Percentiles rank a stretch among this genome's conserved stretches.
Conservation (phyloP, 2,329 filamentous ascomycete genomes). For the Karstenula rhodostoma region DNA sequence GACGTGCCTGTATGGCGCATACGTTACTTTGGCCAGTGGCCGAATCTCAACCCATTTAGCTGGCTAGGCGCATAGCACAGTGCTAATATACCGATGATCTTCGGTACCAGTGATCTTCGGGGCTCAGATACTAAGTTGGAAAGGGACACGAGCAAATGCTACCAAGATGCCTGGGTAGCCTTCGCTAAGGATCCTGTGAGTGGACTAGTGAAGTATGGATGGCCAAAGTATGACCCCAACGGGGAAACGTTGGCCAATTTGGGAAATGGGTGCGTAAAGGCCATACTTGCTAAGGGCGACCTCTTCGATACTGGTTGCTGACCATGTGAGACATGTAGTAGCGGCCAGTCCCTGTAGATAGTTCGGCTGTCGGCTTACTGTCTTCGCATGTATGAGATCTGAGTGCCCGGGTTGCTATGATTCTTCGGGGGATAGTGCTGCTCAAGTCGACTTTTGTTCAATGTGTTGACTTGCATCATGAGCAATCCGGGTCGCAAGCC, state of each 20-base stretch:
- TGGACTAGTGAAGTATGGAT: slow-evolving; percentile 21
- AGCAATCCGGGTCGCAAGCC: too few species aligned
- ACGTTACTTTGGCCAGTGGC: slow-evolving; percentile 30
- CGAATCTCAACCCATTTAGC: slow-evolving; percentile 28
- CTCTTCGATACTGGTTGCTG: slow-evolving; percentile 27
- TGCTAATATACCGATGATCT: slow-evolving; percentile 35
- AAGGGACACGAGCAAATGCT: slow-evolving; percentile 36
- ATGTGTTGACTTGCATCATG: too few species aligned
- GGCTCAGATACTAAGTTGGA: slow-evolving; percentile 32
- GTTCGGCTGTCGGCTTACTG: too few species aligned
- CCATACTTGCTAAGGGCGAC: slow-evolving; percentile 41
- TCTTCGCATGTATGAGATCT: too few species aligned
- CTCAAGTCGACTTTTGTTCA: too few species aligned
- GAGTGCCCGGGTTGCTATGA: too few species aligned
- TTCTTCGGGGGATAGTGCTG: too few species aligned
- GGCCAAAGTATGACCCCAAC: slow-evolving; percentile 27
- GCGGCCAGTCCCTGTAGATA: not conserved
- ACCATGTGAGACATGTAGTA: not conserved
- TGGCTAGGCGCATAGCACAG: slow-evolving; percentile 36
- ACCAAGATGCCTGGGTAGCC: slow-evolving; percentile 40
- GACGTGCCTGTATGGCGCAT: slow-evolving; percentile 28
- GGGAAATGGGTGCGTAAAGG: slow-evolving; percentile 34
- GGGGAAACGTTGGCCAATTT: slow-evolving; percentile 28
- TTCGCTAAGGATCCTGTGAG: slow-evolving; percentile 42
- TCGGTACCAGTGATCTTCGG: slow-evolving; percentile 31